Percentiles rank a stretch among this genome's conserved stretches.
These are phyloP conservation scores for Epichloe scottii DNA, from an alignment of 2,329 filamentous ascomycete genomes.

Conservation along the genomic window DNA sequence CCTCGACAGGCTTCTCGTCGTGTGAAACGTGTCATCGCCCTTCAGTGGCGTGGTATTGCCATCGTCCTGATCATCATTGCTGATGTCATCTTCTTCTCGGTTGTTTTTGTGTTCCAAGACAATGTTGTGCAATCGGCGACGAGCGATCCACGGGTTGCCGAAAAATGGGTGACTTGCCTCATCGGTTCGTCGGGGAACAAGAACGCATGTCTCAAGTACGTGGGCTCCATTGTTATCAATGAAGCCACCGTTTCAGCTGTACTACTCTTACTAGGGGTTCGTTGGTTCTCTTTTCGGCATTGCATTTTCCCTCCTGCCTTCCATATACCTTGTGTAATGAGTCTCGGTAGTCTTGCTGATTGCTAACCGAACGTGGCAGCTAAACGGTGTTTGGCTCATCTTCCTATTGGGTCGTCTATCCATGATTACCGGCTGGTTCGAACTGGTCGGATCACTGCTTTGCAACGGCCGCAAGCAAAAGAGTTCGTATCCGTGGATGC, in stretches of 20 bases:
- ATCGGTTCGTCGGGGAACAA: slow-evolving; percentile 41
- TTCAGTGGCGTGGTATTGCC: slow-evolving; percentile 89
- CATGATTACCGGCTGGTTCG: slow-evolving; percentile 76
- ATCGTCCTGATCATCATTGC: slow-evolving; percentile 82
- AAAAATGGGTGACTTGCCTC: slow-evolving; percentile 65
- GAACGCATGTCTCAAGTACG: slow-evolving; percentile 49
- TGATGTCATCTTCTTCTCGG: slow-evolving; percentile 87
- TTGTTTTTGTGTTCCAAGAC: slow-evolving; percentile 83
- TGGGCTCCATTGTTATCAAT: slow-evolving; percentile 52
- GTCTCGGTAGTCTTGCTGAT: slow-evolving; percentile 6
- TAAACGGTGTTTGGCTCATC: slow-evolving; percentile 76
- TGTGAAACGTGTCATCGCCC: slow-evolving; percentile 70
- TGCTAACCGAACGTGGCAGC: slow-evolving; percentile 28
- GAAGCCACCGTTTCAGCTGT: slow-evolving; percentile 71
- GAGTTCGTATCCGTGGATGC: slow-evolving; percentile 90
- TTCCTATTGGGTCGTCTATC: slow-evolving; percentile 69
- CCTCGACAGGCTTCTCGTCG: slow-evolving; percentile 81
- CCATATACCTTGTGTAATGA: background rate
- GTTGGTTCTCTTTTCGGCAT: background rate
- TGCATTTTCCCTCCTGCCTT: background rate
- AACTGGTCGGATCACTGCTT: slow-evolving; percentile 39
- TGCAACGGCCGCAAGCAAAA: slow-evolving; percentile 40
- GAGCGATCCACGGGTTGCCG: slow-evolving; percentile 39
- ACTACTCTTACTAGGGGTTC: slow-evolving; percentile 64
- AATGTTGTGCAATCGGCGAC: slow-evolving; percentile 50